Base-by-base conservation (phyloP, 1,284 basidiomycete species). In the Sanghuangporus weigelae region DNA sequence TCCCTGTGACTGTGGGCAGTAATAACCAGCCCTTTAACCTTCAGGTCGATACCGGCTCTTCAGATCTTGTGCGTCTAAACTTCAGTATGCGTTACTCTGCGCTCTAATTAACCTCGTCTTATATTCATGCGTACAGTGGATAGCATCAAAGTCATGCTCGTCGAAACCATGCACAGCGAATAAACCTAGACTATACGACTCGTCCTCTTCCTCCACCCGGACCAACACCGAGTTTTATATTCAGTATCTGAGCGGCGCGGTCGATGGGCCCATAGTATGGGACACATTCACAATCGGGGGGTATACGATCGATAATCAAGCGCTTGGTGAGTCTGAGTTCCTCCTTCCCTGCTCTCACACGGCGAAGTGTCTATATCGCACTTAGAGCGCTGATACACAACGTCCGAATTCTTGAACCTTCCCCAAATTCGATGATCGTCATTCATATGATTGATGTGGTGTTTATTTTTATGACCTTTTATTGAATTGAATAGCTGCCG, bases 31-130 rank as follows among this genome's bases (percentile, higher is more conserved):
- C 79, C 23, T 73, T 86, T 39, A 82, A 79, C 3, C 73, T 92
- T 1, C 87, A 90, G 68, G 80, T 91, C 39, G 89, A 92, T 68
- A 89, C 86, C 0, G 89, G 90, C 40, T 91, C 89, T 1, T 87
- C 87, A 0, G 89, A 92, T 73, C 77, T 91, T 31, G 88, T 89
- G 63, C 67, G 85, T 66, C 3, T 5, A 16, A 16, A 5, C 16
- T 38, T 54, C 1, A 16, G 38, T 14, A 26, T 4, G 59, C 12
- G 44, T 2, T 36, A 26, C 36, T 1, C 38, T 55, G 12, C 31
- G 49, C 21, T 5, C 51, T 48, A 19, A 16, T 12, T 21, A 21
- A 26, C 38, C 11, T 38, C 54, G 7, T 16, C 40, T 14, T n/a
- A 31, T 59, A 23, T n/a, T 11, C n/a, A 62, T 60, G 36, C 7